These are phyloP conservation scores for Saccharomycopsis fibuligera DNA, from an alignment of 805 yeast species.

Conservation along the genomic window DNA sequence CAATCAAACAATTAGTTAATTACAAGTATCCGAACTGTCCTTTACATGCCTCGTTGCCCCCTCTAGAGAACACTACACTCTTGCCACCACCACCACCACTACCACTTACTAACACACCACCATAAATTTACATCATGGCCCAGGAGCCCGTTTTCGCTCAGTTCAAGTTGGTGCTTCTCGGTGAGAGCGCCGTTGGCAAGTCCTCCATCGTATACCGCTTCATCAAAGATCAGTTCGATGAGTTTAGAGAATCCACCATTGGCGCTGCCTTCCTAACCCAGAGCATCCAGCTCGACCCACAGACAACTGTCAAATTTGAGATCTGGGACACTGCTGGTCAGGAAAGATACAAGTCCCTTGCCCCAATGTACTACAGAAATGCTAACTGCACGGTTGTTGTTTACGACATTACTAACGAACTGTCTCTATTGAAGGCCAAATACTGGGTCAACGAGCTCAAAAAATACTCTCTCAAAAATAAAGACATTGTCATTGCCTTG, in stretches of 20 bases:
- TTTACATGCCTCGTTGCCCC: too few species aligned
- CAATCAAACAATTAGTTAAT: too few species aligned
- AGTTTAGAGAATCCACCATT: constrained; percentile 69
- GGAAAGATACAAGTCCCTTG: constrained; percentile 68
- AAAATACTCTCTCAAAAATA: constrained; percentile 27
- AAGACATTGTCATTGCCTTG: constrained; percentile 55
- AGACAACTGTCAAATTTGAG: constrained; percentile 58
- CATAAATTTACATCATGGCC: neutral
- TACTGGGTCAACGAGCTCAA: constrained; percentile 74
- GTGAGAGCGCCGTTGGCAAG: constrained; percentile 68
- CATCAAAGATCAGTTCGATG: constrained; percentile 68
- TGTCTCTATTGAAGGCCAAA: constrained; percentile 61
- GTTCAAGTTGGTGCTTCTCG: constrained; percentile 54
- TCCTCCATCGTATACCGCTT: constrained; percentile 63
- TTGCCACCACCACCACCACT: neutral
- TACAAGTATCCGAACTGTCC: too few species aligned
- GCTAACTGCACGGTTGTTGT: constrained; percentile 78
- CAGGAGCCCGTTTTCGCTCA: constrained; percentile 36
- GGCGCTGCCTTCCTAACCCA: constrained; percentile 83
- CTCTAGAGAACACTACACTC: neutral
- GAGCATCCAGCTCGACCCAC: constrained; percentile 21
- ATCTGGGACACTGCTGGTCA: constrained; percentile 90
- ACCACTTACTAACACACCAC: neutral
- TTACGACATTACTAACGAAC: constrained; percentile 63
- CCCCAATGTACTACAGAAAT: constrained; percentile 79